Conservation (phyloP, 2,329 filamentous ascomycete genomes). For the Allantophomopsis cytisporea region DNA sequence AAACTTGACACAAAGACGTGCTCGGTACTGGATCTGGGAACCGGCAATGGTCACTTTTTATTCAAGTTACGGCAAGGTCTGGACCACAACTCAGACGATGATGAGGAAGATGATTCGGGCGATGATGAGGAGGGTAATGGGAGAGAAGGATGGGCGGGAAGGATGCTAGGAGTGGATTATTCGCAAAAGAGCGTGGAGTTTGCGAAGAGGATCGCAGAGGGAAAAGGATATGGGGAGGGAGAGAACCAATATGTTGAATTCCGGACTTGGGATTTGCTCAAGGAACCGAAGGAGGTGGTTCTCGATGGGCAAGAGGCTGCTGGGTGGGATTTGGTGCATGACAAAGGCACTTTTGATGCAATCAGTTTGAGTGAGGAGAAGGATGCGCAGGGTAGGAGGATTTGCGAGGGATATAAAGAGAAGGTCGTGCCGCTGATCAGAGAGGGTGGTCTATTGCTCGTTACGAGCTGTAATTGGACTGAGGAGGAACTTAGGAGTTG, state of each 20-base stretch:
- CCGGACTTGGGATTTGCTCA: slow-evolving; percentile 35
- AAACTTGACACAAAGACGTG: slow-evolving; percentile 20
- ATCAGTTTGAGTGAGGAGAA: slow-evolving; percentile 59
- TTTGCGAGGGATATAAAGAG: slow-evolving; percentile 63
- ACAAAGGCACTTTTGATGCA: slow-evolving; percentile 97
- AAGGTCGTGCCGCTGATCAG: slow-evolving; percentile 57
- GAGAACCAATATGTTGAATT: slow-evolving; percentile 26
- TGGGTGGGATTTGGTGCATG: slow-evolving; percentile 84
- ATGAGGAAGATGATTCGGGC: background rate
- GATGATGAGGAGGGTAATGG: background rate
- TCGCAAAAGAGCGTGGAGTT: slow-evolving; percentile 61
- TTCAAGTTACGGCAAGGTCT: slow-evolving; percentile 52
- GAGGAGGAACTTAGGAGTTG: slow-evolving; percentile 71
- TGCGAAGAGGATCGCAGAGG: slow-evolving; percentile 46
- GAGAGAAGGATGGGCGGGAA: slow-evolving; percentile 43
- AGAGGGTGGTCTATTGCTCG: slow-evolving; percentile 58
- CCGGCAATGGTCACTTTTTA: slow-evolving; percentile 87
- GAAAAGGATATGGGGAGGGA: slow-evolving; percentile 15
- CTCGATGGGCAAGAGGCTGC: slow-evolving; percentile 12
- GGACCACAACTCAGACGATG: slow-evolving; percentile 9
- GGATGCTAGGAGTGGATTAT: slow-evolving; percentile 82
- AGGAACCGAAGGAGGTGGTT: slow-evolving; percentile 20
- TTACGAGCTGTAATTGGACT: slow-evolving; percentile 98
- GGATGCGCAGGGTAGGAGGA: slow-evolving; percentile 37
- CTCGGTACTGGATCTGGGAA: slow-evolving; percentile 75